Percentiles rank a stretch among this genome's conserved stretches.
Evolutionary conservation across 306 rosid species (phyloP).

Genomic region (Luffa acutangula): DNA sequence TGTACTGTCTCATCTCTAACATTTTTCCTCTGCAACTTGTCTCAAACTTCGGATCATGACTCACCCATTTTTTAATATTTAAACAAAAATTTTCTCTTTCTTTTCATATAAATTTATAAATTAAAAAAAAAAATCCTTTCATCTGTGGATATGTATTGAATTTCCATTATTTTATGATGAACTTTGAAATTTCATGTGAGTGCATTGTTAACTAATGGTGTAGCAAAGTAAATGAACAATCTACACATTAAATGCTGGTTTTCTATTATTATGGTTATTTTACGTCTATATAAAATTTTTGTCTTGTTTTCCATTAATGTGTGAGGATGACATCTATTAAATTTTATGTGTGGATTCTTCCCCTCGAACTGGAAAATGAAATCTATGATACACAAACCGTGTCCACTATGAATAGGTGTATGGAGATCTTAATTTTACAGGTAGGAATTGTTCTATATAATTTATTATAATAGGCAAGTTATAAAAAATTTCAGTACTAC

Average conservation of each 20-base stretch:
- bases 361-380: background rate
- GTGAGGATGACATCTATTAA: background rate
- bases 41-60: slow-evolving; percentile 2
- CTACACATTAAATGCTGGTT: background rate
- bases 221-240: background rate
- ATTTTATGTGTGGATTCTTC: background rate
- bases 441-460: background rate
- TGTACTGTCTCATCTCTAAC: slow-evolving; percentile 1
- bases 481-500: background rate
- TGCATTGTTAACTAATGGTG: too few species aligned
- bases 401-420: background rate
- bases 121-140: background rate
- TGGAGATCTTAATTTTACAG: background rate
- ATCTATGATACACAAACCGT: too few species aligned
- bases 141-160: too few species aligned
- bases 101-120: background rate
- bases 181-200: background rate
- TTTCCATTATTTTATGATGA: too few species aligned
- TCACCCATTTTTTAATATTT: background rate
- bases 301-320: background rate
- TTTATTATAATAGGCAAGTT: too few species aligned
- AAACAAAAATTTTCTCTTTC: background rate
- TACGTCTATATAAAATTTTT: background rate
- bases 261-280: background rate
- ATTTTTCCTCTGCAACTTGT: slow-evolving; percentile 5